Evolutionary conservation across 768 basidiomycete genomes (phyloP), one percentile per base, ranked within the genome.

Genomic region (Fomitopsis pulvina): DNA sequence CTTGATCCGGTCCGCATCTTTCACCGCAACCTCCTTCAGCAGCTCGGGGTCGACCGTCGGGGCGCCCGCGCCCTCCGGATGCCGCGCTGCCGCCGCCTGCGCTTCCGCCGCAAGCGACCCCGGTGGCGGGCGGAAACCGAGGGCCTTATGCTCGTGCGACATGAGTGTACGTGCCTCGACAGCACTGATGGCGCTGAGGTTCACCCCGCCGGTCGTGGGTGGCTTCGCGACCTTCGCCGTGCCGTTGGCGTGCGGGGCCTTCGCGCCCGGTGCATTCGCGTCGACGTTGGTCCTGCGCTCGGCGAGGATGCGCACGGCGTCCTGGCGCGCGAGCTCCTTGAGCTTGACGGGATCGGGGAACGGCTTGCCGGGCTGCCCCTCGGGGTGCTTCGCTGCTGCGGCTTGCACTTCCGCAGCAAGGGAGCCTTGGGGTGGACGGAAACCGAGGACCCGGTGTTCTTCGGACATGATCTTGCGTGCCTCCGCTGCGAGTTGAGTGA

Each of bases 391-490:
- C 14, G 67, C 63, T 5, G 68, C 66, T 16, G 63, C 61, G n/a
- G 60, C 51, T 53, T 69, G 68, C 12, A 66, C 66, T 41, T 68
- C 57, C 9, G 68, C 66, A 16, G 68, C 68, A 11, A 70, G 61
- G 30, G 67, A 68, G 25, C 64, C 68, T 14, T 60, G 56, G 11
- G 68, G 68, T 3, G 69, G 68, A 3, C 65, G 64, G 55, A 66
- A 68, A 1, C 67, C 69, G 24, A 70, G 60, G 2, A 66, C 60
- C 47, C 66, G 66, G 57, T 69, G 68, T 48, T 69, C 67, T 14
- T 59, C 57, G 1, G 67, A 68, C 67, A 67, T 66, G 47, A 69
- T 54, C 48, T 62, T 66, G 34, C 60, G 52, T 21, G 68, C 66
- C 41, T 69, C 65, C 16, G 50, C 60, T 61, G 50, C 28, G 26